Percentiles rank a stretch among this genome's conserved stretches.
These are phyloP conservation scores for Annulohypoxylon nitens DNA, from an alignment of 495 filamentous ascomycete genomes.

Conservation along the genomic window DNA sequence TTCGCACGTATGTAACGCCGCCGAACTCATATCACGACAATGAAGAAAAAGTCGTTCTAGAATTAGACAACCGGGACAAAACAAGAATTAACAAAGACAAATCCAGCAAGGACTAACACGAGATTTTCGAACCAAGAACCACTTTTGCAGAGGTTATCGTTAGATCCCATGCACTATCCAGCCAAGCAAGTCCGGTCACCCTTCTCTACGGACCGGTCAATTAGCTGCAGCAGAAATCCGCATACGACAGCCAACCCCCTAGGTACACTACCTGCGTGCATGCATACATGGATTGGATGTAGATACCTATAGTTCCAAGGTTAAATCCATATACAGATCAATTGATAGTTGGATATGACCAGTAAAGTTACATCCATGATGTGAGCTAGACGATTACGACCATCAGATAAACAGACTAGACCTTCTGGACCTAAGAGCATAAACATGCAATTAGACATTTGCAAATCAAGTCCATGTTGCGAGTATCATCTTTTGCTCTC, in stretches of 20 bases:
- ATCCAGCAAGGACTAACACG: constrained; percentile 4
- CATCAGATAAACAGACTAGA: constrained; percentile 14
- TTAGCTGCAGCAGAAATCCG: constrained; percentile 37
- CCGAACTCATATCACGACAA: constrained; percentile 11
- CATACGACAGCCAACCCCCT: constrained; percentile 25
- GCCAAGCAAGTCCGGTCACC: constrained; percentile 31
- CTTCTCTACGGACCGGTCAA: constrained; percentile 37
- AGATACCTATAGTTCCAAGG: not conserved
- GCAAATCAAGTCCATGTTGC: constrained; percentile 23
- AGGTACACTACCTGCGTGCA: not conserved
- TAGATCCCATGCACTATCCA: constrained; percentile 23
- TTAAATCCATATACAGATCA: no score
- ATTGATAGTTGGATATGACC: not conserved
- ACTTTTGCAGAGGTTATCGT: not conserved
- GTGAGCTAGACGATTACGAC: constrained; percentile 9
- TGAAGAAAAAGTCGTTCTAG: constrained; percentile 12
- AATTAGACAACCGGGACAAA: not conserved
- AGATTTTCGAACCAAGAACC: constrained; percentile 2
- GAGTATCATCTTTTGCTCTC: constrained; percentile 8
- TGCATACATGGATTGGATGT: not conserved
- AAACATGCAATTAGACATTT: constrained; percentile 10
- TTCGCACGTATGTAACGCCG: constrained; percentile 9
- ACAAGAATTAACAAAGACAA: constrained; percentile 18
- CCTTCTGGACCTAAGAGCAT: not conserved
- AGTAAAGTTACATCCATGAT: constrained; percentile 5